These are phyloP conservation scores for Rossbeevera mucosa DNA, from an alignment of 768 basidiomycete species.

Conservation along the genomic window DNA sequence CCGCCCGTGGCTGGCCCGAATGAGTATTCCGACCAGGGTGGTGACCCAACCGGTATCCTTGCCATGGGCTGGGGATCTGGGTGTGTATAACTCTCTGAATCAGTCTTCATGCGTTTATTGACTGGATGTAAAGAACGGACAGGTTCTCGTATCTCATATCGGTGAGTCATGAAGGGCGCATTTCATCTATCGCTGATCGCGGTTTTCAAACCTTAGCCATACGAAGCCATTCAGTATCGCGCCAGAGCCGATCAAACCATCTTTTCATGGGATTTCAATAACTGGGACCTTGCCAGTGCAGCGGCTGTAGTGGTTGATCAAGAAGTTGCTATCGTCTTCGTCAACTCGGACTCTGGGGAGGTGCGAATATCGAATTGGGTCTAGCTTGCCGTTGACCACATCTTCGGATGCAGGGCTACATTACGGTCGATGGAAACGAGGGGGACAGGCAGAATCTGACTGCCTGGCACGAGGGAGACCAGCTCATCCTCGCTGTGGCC, in stretches of 20 bases:
- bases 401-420: conserved; percentile 37
- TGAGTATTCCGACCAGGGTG: conserved; percentile 57
- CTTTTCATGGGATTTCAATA: conserved; percentile 64
- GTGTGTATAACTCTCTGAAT: conserved; percentile 17
- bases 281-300: conserved; percentile 57
- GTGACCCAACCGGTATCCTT: conserved; percentile 59
- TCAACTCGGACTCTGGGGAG: conserved; percentile 83
- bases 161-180: conserved; percentile 34
- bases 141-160: conserved; percentile 77
- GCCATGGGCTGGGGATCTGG: conserved; percentile 95
- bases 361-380: conserved; percentile 19
- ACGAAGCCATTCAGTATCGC: conserved; percentile 74
- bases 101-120: background rate
- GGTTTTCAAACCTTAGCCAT: conserved; percentile 41
- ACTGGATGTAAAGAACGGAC: conserved; percentile 42
- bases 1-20: conserved; percentile 68
- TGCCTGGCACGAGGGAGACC: conserved; percentile 35
- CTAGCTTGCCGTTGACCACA: background rate
- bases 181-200: background rate
- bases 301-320: conserved; percentile 43
- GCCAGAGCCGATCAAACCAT: conserved; percentile 63
- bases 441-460: conserved; percentile 37
- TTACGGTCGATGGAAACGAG: conserved; percentile 53
- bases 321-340: conserved; percentile 74
- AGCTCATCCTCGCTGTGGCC: conserved; percentile 53